A percentile compares a stretch with the other conserved stretches of the same genome.
phyloP scores from a whole-genome alignment of 1,284 basidiomycete genomes.

The Schizophyllum amplum region DNA sequence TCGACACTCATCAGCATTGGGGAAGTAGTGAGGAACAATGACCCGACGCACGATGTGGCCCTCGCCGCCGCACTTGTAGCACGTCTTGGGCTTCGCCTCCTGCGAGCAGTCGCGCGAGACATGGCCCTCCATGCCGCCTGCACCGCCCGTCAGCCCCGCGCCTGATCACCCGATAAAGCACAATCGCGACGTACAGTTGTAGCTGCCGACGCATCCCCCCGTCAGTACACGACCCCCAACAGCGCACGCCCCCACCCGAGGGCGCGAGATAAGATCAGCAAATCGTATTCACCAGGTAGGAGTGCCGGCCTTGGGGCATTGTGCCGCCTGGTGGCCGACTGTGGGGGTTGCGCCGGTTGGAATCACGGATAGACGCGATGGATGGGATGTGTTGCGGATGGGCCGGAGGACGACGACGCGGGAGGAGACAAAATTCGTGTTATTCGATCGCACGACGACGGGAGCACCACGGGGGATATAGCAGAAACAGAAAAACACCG shows the following conservation, averaged over 20 bases:
- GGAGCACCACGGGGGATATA: conserved; percentile 1
- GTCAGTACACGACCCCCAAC: too few species aligned
- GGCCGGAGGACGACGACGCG: conserved; percentile 11
- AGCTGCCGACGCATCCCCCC: conserved; percentile 34
- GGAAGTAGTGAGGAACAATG: neutral
- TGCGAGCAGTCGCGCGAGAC: conserved; percentile 68
- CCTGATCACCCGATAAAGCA: conserved; percentile 2
- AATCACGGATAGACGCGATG: conserved; percentile 3
- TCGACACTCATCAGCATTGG: neutral
- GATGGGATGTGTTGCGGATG: conserved; percentile 6
- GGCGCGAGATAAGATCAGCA: conserved; percentile 22
- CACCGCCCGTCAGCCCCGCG: conserved; percentile 1
- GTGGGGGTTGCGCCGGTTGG: conserved; percentile 6
- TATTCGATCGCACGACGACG: conserved; percentile 3
- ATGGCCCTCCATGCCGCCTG: conserved; percentile 70
- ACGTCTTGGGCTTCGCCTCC: conserved; percentile 75
- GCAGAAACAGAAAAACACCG: conserved; percentile 12
- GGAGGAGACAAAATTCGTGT: conserved; percentile 1
- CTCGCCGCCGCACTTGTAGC: conserved; percentile 78
- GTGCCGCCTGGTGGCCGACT: conserved; percentile 78
- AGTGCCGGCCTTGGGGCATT: conserved; percentile 71
- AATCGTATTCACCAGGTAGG: conserved; percentile 53
- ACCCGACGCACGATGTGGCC: conserved; percentile 56
- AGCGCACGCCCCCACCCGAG: too few species aligned
- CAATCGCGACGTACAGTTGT: conserved; percentile 55